phyloP scores from a whole-genome alignment of 2,329 filamentous ascomycete genomes.

The Cladosporium sp. region DNA sequence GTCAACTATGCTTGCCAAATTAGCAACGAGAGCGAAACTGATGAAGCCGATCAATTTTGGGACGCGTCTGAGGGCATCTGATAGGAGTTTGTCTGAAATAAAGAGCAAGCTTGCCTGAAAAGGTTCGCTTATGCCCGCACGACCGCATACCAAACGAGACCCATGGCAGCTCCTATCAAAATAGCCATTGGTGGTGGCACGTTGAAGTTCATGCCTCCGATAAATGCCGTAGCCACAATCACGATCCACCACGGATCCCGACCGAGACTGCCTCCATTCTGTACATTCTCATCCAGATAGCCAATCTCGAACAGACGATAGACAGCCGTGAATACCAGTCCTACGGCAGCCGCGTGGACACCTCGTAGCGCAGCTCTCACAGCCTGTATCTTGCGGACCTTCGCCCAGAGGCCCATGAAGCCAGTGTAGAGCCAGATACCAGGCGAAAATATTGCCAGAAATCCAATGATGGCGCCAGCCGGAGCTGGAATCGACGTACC shows the following conservation, averaged over 20 bases:
- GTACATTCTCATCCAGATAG: conserved; percentile 41
- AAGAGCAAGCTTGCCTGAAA: too few species aligned
- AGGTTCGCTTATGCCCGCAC: too few species aligned
- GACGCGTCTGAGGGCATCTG: too few species aligned
- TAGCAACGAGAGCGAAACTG: too few species aligned
- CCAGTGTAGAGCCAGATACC: conserved; percentile 41
- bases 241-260: conserved; percentile 49
- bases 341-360: conserved; percentile 46
- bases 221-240: conserved; percentile 43
- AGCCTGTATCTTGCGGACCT: conserved; percentile 37
- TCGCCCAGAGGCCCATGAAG: conserved; percentile 42
- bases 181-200: conserved; percentile 42
- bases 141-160: conserved; percentile 42
- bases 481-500: conserved; percentile 36
- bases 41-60: too few species aligned
- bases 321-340: conserved; percentile 47
- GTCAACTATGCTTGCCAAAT: too few species aligned
- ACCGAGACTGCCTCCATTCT: conserved; percentile 39
- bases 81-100: too few species aligned
- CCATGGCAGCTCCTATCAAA: conserved; percentile 41
- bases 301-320: conserved; percentile 48
- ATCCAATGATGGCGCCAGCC: conserved; percentile 36
- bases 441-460: conserved; percentile 40
- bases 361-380: conserved; percentile 41
- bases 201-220: conserved; percentile 42